Conservation (phyloP, 768 basidiomycete genomes). For the Gyrodon lividus region DNA sequence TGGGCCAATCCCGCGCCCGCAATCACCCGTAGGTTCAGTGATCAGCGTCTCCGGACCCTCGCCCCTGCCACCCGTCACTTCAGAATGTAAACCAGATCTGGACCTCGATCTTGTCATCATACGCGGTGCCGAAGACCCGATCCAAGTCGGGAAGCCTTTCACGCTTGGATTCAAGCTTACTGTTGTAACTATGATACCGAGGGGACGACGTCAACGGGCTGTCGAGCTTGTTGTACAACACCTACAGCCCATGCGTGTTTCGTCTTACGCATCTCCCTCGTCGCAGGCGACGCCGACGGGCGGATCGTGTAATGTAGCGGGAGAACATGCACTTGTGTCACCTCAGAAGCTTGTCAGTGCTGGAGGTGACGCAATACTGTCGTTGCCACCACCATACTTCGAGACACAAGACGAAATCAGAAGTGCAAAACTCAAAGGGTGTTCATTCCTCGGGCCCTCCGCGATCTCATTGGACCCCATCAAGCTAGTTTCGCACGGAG, state of each 20-base stretch:
- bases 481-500: conserved; percentile 28
- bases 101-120: conserved; percentile 59
- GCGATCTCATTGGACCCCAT: conserved; percentile 45
- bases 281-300: conserved; percentile 7
- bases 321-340: conserved; percentile 12
- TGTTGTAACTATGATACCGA: conserved; percentile 45
- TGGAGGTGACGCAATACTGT: conserved; percentile 9
- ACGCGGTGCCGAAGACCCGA: conserved; percentile 42
- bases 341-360: conserved; percentile 11
- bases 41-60: conserved; percentile 10
- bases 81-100: conserved; percentile 38
- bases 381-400: conserved; percentile 50
- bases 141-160: conserved; percentile 60
- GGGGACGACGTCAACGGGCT: conserved; percentile 36
- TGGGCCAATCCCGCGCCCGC: conserved; percentile 20
- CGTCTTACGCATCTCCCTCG: conserved; percentile 7
- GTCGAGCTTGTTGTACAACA: conserved; percentile 66
- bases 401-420: conserved; percentile 39
- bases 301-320: background rate
- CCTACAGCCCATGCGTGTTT: conserved; percentile 42
- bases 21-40: conserved; percentile 33
- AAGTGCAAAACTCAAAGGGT: conserved; percentile 29
- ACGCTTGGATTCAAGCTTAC: conserved; percentile 52
- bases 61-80: conserved; percentile 20
- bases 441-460: conserved; percentile 52